Percentiles rank a stretch among this genome's conserved stretches.
These are phyloP conservation scores for Hericium erinaceus DNA, from an alignment of 768 basidiomycete species.

Conservation along the genomic window DNA sequence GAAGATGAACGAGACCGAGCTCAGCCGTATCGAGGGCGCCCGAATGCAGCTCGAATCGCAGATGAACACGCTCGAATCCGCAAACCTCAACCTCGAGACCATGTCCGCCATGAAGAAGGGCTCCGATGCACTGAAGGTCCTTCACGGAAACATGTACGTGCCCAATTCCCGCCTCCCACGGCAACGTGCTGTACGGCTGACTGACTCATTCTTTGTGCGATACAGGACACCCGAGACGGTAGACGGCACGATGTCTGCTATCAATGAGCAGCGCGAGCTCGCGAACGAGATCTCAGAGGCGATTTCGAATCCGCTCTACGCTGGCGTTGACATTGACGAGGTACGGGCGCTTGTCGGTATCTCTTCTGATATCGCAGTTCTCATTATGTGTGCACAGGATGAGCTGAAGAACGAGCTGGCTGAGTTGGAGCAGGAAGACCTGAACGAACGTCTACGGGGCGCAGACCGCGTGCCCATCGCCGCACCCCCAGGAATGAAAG, in stretches of 20 bases:
- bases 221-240: constrained; percentile 78
- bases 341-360: constrained; percentile 30
- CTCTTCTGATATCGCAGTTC: background rate
- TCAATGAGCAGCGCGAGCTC: constrained; percentile 85
- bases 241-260: constrained; percentile 78
- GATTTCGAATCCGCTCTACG: constrained; percentile 63
- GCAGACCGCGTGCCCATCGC: constrained; percentile 89
- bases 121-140: constrained; percentile 77
- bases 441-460: constrained; percentile 76
- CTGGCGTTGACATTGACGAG: constrained; percentile 58
- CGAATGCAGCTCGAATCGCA: constrained; percentile 92
- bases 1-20: constrained; percentile 80
- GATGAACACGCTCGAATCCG: constrained; percentile 93
- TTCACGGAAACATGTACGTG: constrained; percentile 84
- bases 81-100: constrained; percentile 96
- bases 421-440: constrained; percentile 79
- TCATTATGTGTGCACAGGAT: constrained; percentile 36
- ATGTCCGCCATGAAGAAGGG: constrained; percentile 98
- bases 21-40: constrained; percentile 78
- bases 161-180: background rate
- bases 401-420: constrained; percentile 73
- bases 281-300: constrained; percentile 88
- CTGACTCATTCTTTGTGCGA: background rate
- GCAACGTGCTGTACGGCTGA: background rate
- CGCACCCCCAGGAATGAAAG: constrained; percentile 54